Base-by-base conservation (phyloP, 305 asterid species). In the Coffea humblotiana region DNA sequence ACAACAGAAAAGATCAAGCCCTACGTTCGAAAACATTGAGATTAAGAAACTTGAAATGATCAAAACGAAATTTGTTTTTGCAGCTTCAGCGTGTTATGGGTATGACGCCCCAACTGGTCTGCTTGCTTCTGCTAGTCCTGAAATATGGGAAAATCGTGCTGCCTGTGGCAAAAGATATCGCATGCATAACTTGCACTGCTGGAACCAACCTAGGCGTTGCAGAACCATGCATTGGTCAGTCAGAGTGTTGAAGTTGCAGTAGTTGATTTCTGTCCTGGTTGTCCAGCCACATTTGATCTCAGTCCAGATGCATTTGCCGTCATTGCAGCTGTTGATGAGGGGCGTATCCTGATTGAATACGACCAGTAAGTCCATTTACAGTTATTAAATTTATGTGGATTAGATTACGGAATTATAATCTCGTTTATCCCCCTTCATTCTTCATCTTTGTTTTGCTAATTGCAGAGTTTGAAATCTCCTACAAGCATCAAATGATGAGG, bases 221-320 rank as follows among this genome's bases (percentile, higher is more conserved):
- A 21, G 37, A 74, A 19, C 78, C 78, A 21, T 74, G 78, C 13
- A 54, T 23, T n/a, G 78, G 78, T 23, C 69, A 3, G 78, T 23
- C 52, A 6, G 0, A 74, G 54, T 2, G 78, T 74, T 56, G 78
- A 32, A 14, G 78, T 74, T 21, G 23, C 58, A 23, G 9, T 74
- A 25, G 69, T 74, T 56, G 78, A 74, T 56, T 37, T 56, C 23
- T 74, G 78, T 56, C n/a, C 2, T 15, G 35, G 25, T 58, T 74
- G 78, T 58, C 32, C 1, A 12, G 78, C 54, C 27, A 56, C 65
- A n/a, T 35, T 74, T 21, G 78, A 74, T 74, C 78, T 74, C 32
- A 58, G 78, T 68, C 51, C 56, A 37, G 69, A 74, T 74, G 78
- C 78, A 21, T 74, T 74, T 74, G 68, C 52, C 15, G 3, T 35